Evolutionary conservation across 768 basidiomycete genomes (phyloP), one percentile per base, ranked within the genome.

Genomic region (Leccinum fibrillosum): DNA sequence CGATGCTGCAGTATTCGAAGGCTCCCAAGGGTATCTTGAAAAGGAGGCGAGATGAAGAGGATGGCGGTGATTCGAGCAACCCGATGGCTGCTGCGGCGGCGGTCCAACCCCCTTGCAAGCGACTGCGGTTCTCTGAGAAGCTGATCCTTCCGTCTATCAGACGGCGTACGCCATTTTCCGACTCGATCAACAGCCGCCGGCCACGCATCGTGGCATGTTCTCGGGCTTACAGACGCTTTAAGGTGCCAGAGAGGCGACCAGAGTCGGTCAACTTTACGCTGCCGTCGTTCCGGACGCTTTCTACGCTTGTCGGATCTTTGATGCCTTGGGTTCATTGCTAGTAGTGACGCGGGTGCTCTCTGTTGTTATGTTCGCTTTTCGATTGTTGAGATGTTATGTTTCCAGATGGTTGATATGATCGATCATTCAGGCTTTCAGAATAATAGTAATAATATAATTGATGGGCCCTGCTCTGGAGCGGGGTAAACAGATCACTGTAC

Each of bases 221-320:
- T 0, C 58, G 69, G 13, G 45, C 53, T 0, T 58, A 60, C 47
- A 65, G 57, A 25, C 69, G 69, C 1, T 6, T 37, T 2, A 57
- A n/a, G 44, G 47, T 17, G 12, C 45, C 56, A 3, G 13, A n/a
- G 7, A 34, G 45, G 21, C 66, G 61, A 49, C 64, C 61, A 6
- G 64, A 72, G 53, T 53, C 61, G 56, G 57, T 74, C 9, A 58
- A 72, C 45, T 72, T 73, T n/a, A 70, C 68, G 0, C 62, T 73
- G 6, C 72, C 72, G 10, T 73, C 73, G 17, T 54, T 73, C 17
- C 65, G 69, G 21, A 74, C 66, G 39, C 49, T 73, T n/a, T 73
- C 73, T 7, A 59, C 62, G 34, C 68, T 74, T 4, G 67, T 72
- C 44, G 71, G 69, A 21, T 68, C 69, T 3, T 19, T 74, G 53